Percentiles rank a stretch among this genome's conserved stretches.
Evolutionary conservation across 1,139 yeast species (phyloP).

Genomic region (Protomyces pachydermus): DNA sequence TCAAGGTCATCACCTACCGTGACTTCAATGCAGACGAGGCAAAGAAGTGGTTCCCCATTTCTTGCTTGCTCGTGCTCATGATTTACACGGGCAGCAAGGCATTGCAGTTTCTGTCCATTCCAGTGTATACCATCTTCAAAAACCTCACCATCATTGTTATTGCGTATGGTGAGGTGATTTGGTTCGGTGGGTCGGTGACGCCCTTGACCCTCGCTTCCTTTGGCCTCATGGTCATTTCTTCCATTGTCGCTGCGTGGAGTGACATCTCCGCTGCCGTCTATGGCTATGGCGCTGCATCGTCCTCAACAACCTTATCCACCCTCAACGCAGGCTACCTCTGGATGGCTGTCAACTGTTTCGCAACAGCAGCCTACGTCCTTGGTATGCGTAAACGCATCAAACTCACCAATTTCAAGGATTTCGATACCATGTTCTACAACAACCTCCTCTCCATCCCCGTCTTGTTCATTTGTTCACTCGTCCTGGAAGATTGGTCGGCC

Average conservation of each 20-base stretch:
- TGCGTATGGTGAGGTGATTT: slow-evolving; percentile 95
- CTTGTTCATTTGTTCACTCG: slow-evolving; percentile 63
- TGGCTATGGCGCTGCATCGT: slow-evolving; percentile 35
- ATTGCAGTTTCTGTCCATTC: slow-evolving; percentile 78
- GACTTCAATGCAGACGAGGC: slow-evolving; percentile 82
- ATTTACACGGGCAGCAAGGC: slow-evolving; percentile 96
- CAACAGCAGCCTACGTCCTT: slow-evolving; percentile 88
- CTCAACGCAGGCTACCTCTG: slow-evolving; percentile 85
- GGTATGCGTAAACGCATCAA: slow-evolving; percentile 96
- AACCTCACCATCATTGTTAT: slow-evolving; percentile 92
- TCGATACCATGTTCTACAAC: slow-evolving; percentile 98
- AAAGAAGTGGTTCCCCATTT: slow-evolving; percentile 87
- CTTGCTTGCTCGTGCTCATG: slow-evolving; percentile 82
- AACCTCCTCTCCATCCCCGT: slow-evolving; percentile 89
- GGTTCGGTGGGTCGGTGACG: slow-evolving; percentile 93
- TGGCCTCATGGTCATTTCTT: slow-evolving; percentile 83
- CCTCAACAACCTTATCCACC: slow-evolving; percentile 40
- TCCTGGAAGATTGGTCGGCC: slow-evolving; percentile 89
- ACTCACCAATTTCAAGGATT: slow-evolving; percentile 93
- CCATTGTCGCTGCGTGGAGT: slow-evolving; percentile 90
- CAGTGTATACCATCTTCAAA: slow-evolving; percentile 96
- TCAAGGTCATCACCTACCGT: slow-evolving; percentile 79
- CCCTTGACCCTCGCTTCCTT: slow-evolving; percentile 87
- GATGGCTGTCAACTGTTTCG: slow-evolving; percentile 92
- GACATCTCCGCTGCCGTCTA: slow-evolving; percentile 51